Conservation (phyloP, 345 rosid species). For the Passiflora organensis region DNA sequence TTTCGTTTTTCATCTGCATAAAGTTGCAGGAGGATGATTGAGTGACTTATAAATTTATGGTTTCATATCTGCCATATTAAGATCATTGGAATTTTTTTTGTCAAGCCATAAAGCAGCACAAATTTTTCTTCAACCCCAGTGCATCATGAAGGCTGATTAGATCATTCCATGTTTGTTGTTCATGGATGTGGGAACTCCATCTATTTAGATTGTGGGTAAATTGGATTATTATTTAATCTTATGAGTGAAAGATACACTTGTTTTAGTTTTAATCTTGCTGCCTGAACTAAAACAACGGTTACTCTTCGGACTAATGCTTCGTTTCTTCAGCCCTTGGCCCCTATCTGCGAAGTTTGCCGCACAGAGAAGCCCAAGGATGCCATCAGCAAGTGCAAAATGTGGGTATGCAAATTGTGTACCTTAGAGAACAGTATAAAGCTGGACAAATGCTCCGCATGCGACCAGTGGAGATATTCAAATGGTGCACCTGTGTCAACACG, state of each 20-base stretch:
- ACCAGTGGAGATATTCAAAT: slow-evolving; percentile 75
- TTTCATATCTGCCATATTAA: no score
- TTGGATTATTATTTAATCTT: not conserved
- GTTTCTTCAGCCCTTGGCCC: slow-evolving; percentile 56
- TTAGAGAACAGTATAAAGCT: slow-evolving; percentile 52
- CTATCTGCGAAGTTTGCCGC: slow-evolving; percentile 56
- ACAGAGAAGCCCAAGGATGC: slow-evolving; percentile 46
- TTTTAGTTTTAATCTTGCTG: not conserved
- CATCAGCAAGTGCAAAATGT: slow-evolving; percentile 36
- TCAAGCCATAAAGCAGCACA: no score
- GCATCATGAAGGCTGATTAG: no score
- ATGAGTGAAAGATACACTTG: not conserved
- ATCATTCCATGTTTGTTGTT: no score
- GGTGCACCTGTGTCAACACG: slow-evolving; percentile 59
- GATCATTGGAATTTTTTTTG: no score
- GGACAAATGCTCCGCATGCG: slow-evolving; percentile 79
- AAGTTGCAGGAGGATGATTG: no score
- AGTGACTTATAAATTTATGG: no score
- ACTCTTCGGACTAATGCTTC: slow-evolving; percentile 2
- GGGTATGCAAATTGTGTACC: slow-evolving; percentile 77
- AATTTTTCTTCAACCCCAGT: no score
- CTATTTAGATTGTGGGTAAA: not conserved
- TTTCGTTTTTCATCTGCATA: no score
- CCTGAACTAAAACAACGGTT: not conserved
- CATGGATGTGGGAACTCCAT: no score